phyloP scores from a whole-genome alignment of 306 rosid species.

The Biancaea sappan region DNA sequence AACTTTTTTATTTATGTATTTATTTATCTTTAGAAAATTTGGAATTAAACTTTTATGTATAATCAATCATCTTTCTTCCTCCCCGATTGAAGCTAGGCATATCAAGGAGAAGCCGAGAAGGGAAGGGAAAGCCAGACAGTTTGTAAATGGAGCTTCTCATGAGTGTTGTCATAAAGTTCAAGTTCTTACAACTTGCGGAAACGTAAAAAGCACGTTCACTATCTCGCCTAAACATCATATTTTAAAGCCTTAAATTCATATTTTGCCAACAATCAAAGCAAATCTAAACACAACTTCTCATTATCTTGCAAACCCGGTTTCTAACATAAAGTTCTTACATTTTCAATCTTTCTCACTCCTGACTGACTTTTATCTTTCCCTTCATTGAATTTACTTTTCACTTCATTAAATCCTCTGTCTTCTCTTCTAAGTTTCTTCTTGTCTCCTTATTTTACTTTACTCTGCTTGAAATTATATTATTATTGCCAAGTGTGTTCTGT shows the following conservation, averaged over 20 bases:
- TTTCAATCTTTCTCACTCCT: background rate
- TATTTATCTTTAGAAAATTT: no score
- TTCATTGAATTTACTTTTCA: constrained; percentile 15
- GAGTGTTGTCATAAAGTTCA: background rate
- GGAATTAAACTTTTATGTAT: no score
- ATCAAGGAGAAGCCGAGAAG: background rate
- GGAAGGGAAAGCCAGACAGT: background rate
- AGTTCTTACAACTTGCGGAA: background rate
- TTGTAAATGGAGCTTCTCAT: background rate
- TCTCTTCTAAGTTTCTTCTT: constrained; percentile 13
- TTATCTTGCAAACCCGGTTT: constrained; percentile 18
- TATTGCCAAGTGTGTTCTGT: background rate
- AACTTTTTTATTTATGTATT: no score
- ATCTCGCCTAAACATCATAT: background rate
- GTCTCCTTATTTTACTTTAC: background rate
- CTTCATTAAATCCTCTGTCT: constrained; percentile 21
- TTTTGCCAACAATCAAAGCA: constrained; percentile 49
- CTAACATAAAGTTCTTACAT: background rate
- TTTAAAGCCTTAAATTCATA: background rate
- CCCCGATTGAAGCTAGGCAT: background rate
- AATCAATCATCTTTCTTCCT: background rate
- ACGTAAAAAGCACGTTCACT: background rate
- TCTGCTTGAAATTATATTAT: background rate
- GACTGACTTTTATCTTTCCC: background rate
- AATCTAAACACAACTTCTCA: constrained; percentile 19